phyloP scores from a whole-genome alignment of 441 rosid genomes.

The Croton laevigatus region DNA sequence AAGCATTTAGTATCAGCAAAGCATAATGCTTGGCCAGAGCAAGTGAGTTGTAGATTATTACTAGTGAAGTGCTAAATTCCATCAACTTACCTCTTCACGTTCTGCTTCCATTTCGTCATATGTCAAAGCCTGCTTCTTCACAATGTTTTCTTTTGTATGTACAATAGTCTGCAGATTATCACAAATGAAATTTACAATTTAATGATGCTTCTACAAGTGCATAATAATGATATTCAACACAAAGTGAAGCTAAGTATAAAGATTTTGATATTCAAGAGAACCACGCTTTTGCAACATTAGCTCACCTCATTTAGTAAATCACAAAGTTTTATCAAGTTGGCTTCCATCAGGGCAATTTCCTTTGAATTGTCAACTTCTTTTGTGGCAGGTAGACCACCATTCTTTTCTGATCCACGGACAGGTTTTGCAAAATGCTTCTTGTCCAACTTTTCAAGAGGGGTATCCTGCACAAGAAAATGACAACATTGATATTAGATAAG shows the following conservation, averaged over 20 bases:
- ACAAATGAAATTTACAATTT: slow-evolving; percentile 17
- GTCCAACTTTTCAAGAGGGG: slow-evolving; percentile 78
- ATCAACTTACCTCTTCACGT: slow-evolving; percentile 69
- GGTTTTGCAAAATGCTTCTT: slow-evolving; percentile 88
- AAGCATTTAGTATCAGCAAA: slow-evolving; percentile 14
- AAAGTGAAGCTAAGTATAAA: neutral
- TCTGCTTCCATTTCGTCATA: slow-evolving; percentile 98
- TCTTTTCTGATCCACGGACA: slow-evolving; percentile 43
- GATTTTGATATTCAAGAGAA: neutral
- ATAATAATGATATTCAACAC: neutral
- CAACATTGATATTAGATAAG: slow-evolving; percentile 5
- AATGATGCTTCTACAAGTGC: neutral
- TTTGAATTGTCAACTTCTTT: slow-evolving; percentile 49
- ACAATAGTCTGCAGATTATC: slow-evolving; percentile 54
- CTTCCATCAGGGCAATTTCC: slow-evolving; percentile 75
- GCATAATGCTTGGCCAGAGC: neutral
- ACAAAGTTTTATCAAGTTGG: slow-evolving; percentile 69
- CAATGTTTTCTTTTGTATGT: slow-evolving; percentile 77
- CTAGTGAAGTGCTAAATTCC: neutral
- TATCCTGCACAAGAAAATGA: slow-evolving; percentile 47
- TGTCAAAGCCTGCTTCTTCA: slow-evolving; percentile 93
- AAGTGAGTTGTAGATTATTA: neutral
- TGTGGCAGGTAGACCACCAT: slow-evolving; percentile 43
- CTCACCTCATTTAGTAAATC: slow-evolving; percentile 75
- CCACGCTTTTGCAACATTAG: slow-evolving; percentile 11